These are phyloP conservation scores for Stagonosporopsis vannaccii DNA, from an alignment of 2,329 filamentous ascomycete species.

Conservation along the genomic window DNA sequence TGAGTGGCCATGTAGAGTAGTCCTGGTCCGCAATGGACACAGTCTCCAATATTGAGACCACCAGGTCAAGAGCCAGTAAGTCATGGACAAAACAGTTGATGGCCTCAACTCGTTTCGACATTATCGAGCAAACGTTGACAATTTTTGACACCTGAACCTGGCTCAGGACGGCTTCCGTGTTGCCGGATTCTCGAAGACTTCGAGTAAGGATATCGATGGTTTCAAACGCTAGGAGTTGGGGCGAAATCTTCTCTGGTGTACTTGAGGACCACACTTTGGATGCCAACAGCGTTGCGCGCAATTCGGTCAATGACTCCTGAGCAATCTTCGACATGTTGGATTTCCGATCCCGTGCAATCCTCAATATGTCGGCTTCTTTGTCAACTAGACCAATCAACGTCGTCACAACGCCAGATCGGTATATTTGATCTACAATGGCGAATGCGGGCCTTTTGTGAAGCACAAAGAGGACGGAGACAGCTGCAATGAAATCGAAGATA, in stretches of 20 bases:
- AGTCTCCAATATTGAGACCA: slow-evolving; percentile 63
- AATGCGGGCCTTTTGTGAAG: slow-evolving; percentile 67
- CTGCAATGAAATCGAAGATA: slow-evolving; percentile 66
- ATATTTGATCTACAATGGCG: slow-evolving; percentile 66
- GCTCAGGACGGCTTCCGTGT: slow-evolving; percentile 58
- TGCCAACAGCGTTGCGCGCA: slow-evolving; percentile 62
- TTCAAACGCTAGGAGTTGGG: slow-evolving; percentile 69
- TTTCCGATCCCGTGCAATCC: slow-evolving; percentile 68
- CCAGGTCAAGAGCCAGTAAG: slow-evolving; percentile 45
- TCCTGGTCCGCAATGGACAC: slow-evolving; percentile 53
- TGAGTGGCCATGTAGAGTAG: slow-evolving; percentile 46
- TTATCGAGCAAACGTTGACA: slow-evolving; percentile 51
- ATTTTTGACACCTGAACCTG: slow-evolving; percentile 46
- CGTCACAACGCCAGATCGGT: slow-evolving; percentile 61
- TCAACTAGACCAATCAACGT: slow-evolving; percentile 65
- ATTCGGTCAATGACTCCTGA: slow-evolving; percentile 62
- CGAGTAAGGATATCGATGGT: slow-evolving; percentile 66
- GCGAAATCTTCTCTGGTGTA: slow-evolving; percentile 62
- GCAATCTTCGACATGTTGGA: slow-evolving; percentile 73
- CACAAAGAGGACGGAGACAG: slow-evolving; percentile 69
- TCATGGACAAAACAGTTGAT: slow-evolving; percentile 31
- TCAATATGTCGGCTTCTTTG: slow-evolving; percentile 61
- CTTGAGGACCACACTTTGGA: slow-evolving; percentile 68
- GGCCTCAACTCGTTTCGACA: slow-evolving; percentile 25
- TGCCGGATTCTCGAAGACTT: slow-evolving; percentile 59